Evolutionary conservation across 2,329 filamentous ascomycete genomes (phyloP), one percentile per base, ranked within the genome.

Genomic region (Colletotrichum magnum): DNA sequence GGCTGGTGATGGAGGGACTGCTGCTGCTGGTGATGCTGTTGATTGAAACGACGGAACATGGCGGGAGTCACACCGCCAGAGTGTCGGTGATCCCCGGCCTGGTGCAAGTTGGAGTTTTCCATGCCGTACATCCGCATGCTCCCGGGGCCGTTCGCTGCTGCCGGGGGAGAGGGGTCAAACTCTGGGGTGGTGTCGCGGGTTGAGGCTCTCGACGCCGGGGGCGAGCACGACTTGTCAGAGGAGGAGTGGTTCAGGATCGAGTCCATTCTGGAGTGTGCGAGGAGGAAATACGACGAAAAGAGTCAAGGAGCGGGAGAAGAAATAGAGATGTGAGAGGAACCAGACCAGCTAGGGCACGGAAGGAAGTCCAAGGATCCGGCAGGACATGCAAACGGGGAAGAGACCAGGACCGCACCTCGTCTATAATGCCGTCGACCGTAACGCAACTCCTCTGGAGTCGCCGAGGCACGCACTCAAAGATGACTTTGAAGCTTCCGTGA

Each of bases 171-270:
- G 6, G 53, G 52, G 26, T 61, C 57, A 21, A 61, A 64, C 6
- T 71, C 69, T 12, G 65, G 65, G 21, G 69, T 69, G 36, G 69
- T 71, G 18, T 61, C 52, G 45, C 69, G 69, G n/a, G 64, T 69
- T 39, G 60, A 64, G 45, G 47, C 52, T 48, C 39, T 50, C 50
- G 65, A 71, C 41, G 36, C 50, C 21, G 50, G 15, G 32, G 60
- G 65, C 15, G 69, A 71, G 50, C 41, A 65, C 21, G 65, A 71
- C 45, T 62, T 58, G 57, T 71, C 66, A 56, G 69, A 71, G n/a
- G 62, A 50, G 7, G 60, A 69, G 32, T 43, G 18, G 47, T 51
- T 56, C 32, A 60, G 39, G 45, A 48, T 54, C 60, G 60, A 56
- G 47, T 65, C 66, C 69, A 71, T 71, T 6, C 57, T 69, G 52